These are phyloP conservation scores for Pichia terricola DNA, from an alignment of 1,139 yeast genomes.

Conservation along the genomic window DNA sequence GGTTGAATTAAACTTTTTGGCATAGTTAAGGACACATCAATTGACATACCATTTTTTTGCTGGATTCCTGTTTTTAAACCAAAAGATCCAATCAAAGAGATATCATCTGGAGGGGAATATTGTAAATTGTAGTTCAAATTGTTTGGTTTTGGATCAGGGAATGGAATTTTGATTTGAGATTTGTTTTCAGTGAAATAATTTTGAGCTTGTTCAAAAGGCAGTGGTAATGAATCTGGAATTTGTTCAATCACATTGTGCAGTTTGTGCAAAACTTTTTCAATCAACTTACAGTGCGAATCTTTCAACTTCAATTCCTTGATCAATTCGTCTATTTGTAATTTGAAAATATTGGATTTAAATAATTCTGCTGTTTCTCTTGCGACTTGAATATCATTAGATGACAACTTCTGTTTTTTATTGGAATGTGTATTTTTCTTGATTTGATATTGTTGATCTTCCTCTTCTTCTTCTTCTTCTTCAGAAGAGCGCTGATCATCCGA, in stretches of 20 bases:
- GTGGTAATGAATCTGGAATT: constrained; percentile 45
- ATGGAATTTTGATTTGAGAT: constrained; percentile 51
- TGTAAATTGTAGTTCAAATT: constrained; percentile 60
- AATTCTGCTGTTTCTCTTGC: constrained; percentile 92
- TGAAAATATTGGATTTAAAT: constrained; percentile 89
- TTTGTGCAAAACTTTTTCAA: constrained; percentile 72
- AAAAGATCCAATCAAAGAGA: constrained; percentile 80
- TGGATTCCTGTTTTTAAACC: constrained; percentile 76
- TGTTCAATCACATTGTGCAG: constrained; percentile 60
- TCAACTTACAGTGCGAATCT: constrained; percentile 52
- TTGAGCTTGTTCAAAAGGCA: constrained; percentile 47
- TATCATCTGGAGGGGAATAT: constrained; percentile 62
- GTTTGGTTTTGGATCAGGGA: constrained; percentile 75
- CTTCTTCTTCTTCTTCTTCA: neutral
- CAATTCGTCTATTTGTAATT: constrained; percentile 85
- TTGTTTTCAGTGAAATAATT: constrained; percentile 24
- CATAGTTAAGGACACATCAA: constrained; percentile 79
- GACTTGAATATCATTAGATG: constrained; percentile 81
- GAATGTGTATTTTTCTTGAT: neutral
- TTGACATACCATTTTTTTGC: constrained; percentile 48
- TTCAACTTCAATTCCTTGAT: constrained; percentile 69
- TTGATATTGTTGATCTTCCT: neutral
- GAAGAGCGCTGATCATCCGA: too few relatives aligned
- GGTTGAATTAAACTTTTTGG: constrained; percentile 65
- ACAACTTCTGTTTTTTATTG: constrained; percentile 19